phyloP scores from a whole-genome alignment of 2,329 filamentous ascomycete genomes.

The Periconia digitata region DNA sequence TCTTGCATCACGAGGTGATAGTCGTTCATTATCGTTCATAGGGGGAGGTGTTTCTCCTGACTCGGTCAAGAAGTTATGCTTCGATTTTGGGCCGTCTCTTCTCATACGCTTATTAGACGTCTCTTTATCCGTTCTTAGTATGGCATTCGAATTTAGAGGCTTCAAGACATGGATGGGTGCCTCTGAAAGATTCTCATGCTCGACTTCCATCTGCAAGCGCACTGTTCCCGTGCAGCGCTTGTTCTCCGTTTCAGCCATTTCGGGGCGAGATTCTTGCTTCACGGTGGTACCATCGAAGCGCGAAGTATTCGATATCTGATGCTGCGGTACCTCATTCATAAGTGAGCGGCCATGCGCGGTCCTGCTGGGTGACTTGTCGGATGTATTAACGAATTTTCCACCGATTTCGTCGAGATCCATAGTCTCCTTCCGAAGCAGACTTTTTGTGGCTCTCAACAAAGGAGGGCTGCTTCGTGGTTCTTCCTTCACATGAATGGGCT shows the following conservation, averaged over 20 bases:
- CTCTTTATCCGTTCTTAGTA: constrained; percentile 13
- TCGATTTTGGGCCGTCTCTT: constrained; percentile 8
- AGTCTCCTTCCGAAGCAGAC: constrained; percentile 39
- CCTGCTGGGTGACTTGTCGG: constrained; percentile 19
- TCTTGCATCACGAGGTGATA: constrained; percentile 25
- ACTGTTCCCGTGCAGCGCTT: background rate
- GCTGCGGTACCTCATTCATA: constrained; percentile 15
- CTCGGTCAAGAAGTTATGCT: constrained; percentile 25
- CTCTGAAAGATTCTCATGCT: background rate
- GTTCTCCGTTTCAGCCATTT: background rate
- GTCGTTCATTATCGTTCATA: constrained; percentile 15
- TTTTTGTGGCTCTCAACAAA: constrained; percentile 10
- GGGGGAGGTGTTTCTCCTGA: constrained; percentile 27
- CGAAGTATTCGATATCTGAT: constrained; percentile 32
- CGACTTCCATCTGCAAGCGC: background rate
- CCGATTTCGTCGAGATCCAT: constrained; percentile 49
- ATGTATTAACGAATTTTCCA: constrained; percentile 32
- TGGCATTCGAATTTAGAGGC: constrained; percentile 30
- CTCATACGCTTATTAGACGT: constrained; percentile 23
- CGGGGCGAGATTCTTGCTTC: constrained; percentile 15
- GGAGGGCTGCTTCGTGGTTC: constrained; percentile 43
- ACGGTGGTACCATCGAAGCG: constrained; percentile 24
- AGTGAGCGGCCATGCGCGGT: constrained; percentile 11
- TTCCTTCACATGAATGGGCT: constrained; percentile 43
- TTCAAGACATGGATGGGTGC: constrained; percentile 16